Evolutionary conservation across 139 green algal species (phyloP).

Genomic region (Chlorella sp.): DNA sequence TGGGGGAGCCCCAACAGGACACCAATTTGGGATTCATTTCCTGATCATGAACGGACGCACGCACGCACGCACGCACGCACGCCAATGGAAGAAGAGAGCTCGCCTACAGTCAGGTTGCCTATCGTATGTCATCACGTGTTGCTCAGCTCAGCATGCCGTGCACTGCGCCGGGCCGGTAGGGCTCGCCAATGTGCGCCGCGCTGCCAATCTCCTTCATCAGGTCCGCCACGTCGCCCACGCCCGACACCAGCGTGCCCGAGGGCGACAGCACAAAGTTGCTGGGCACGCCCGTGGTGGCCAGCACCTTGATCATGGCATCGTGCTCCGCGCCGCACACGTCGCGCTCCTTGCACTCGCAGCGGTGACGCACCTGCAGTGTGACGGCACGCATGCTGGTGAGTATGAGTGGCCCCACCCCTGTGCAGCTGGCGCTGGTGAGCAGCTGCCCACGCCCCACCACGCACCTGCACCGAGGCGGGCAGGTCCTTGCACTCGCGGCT

Average conservation of each 20-base stretch:
- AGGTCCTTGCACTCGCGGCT: slow-evolving; percentile 24
- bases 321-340: slow-evolving; percentile 29
- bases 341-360: slow-evolving; percentile 33
- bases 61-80: no score
- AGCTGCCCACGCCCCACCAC: background rate
- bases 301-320: slow-evolving; percentile 6
- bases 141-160: background rate
- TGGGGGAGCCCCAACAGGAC: no score
- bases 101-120: no score
- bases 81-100: no score
- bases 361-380: slow-evolving; percentile 32
- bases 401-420: background rate
- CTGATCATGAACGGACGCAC: no score
- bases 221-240: background rate
- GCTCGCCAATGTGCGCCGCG: background rate
- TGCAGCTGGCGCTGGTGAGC: background rate
- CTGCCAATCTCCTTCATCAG: background rate
- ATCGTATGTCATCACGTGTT: no score
- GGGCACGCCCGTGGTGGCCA: slow-evolving; percentile 15
- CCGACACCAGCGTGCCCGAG: background rate
- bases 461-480: slow-evolving; percentile 3
- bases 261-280: slow-evolving; percentile 20
- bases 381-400: background rate
- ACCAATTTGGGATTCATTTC: no score
- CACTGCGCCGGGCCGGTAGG: background rate